Conservation (phyloP, 2,329 filamentous ascomycete genomes). For the Trichoderma sp. region DNA sequence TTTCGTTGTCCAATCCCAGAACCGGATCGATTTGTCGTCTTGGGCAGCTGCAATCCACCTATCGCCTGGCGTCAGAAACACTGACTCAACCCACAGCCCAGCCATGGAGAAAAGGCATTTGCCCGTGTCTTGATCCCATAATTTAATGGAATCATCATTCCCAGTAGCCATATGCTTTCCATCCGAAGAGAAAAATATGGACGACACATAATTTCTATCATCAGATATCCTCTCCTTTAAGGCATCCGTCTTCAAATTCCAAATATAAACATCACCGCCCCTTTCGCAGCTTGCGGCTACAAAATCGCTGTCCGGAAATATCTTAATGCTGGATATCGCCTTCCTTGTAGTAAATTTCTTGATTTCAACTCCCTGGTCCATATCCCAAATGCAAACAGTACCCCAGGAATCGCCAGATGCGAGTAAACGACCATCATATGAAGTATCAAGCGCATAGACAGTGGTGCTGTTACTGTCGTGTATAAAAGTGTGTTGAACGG, state of each 20-base stretch:
- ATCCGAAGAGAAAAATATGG: not conserved
- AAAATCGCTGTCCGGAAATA: not conserved
- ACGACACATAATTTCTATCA: accelerated
- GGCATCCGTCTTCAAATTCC: not conserved
- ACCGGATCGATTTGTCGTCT: not conserved
- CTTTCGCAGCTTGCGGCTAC: not conserved
- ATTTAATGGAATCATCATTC: accelerated
- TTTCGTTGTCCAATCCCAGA: not conserved
- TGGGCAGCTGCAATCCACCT: not conserved
- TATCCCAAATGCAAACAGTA: not conserved
- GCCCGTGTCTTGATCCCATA: not conserved
- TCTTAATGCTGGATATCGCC: not conserved
- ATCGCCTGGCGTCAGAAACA: not conserved
- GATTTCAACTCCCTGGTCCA: not conserved
- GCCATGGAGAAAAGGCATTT: too few species aligned
- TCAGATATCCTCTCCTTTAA: too few species aligned
- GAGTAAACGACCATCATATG: not conserved
- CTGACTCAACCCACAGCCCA: too few species aligned
- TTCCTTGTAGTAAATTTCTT: not conserved
- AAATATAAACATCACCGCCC: not conserved
- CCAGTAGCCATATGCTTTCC: not conserved
- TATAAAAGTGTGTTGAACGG: not conserved
- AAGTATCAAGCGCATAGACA: not conserved
- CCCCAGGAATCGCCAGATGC: not conserved
- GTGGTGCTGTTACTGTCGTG: too few species aligned